A percentile compares a stretch with the other conserved stretches of the same genome.
These are phyloP conservation scores for Tephrocybe rancida DNA, from an alignment of 768 basidiomycete species.

Conservation along the genomic window DNA sequence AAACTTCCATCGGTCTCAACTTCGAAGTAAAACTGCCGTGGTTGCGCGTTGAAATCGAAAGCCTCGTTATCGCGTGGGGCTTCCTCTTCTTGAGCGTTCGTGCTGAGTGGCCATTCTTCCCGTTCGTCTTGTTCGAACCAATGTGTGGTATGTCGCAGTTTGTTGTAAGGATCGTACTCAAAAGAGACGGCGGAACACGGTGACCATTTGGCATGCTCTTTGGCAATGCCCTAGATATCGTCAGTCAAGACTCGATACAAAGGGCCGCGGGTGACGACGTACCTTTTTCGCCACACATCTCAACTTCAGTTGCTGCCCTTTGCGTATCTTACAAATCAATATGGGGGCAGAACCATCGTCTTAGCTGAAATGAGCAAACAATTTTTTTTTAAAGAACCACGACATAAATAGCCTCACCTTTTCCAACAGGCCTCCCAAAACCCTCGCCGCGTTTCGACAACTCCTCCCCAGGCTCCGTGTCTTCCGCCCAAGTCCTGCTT, in stretches of 20 bases:
- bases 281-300: constrained; percentile 94
- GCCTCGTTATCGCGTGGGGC: constrained; percentile 75
- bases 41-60: constrained; percentile 89
- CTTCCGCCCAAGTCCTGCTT: constrained; percentile 21
- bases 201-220: constrained; percentile 99
- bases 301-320: constrained; percentile 88
- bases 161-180: constrained; percentile 98
- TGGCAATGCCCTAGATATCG: constrained; percentile 81
- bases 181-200: constrained; percentile 94
- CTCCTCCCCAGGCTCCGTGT: constrained; percentile 61
- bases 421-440: constrained; percentile 86
- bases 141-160: constrained; percentile 91
- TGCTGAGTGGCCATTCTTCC: constrained; percentile 89
- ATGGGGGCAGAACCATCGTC: constrained; percentile 71
- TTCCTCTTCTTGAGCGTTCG: constrained; percentile 86
- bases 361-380: constrained; percentile 22
- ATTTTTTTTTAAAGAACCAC: constrained; percentile 11
- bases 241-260: neutral
- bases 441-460: constrained; percentile 69
- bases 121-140: constrained; percentile 88
- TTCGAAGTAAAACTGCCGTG: constrained; percentile 90
- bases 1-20: constrained; percentile 94
- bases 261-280: constrained; percentile 12
- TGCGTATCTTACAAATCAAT: constrained; percentile 88
- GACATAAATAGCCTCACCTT: constrained; percentile 48